phyloP scores from a whole-genome alignment of 2,329 filamentous ascomycete genomes.

The Nectriaceae sp. region DNA sequence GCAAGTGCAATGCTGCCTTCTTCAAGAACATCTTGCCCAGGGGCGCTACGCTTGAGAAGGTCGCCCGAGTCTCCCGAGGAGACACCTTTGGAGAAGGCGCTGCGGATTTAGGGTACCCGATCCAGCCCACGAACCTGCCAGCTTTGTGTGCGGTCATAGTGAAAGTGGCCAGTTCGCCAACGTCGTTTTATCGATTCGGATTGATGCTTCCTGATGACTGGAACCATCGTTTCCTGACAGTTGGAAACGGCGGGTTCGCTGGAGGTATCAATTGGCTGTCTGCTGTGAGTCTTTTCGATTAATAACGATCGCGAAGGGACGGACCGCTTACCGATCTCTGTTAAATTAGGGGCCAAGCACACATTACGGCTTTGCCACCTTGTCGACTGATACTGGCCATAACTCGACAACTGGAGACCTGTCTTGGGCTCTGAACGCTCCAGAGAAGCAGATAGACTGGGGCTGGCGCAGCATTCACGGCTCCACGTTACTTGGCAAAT shows the following conservation, averaged over 20 bases:
- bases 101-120: background rate
- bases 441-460: slow-evolving; percentile 40
- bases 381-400: slow-evolving; percentile 54
- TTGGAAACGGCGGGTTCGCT: slow-evolving; percentile 50
- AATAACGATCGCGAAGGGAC: too few relatives aligned
- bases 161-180: background rate
- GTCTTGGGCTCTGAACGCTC: slow-evolving; percentile 34
- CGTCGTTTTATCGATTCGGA: background rate
- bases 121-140: background rate
- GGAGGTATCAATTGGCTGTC: slow-evolving; percentile 43
- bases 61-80: background rate
- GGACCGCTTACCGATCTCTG: too few relatives aligned
- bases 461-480: slow-evolving; percentile 44
- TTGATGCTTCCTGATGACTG: slow-evolving; percentile 44
- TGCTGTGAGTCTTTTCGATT: background rate
- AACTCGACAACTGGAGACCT: slow-evolving; percentile 40
- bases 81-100: background rate
- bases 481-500: slow-evolving; percentile 50
- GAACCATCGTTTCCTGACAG: slow-evolving; percentile 45
- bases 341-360: slow-evolving; percentile 46
- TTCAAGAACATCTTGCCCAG: background rate
- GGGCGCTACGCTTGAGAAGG: background rate
- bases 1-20: background rate
- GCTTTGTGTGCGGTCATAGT: background rate
- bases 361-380: slow-evolving; percentile 43